Evolutionary conservation across 768 basidiomycete genomes (phyloP), one percentile per base, ranked within the genome.

Genomic region (Tylopilus vinaceipallidus): DNA sequence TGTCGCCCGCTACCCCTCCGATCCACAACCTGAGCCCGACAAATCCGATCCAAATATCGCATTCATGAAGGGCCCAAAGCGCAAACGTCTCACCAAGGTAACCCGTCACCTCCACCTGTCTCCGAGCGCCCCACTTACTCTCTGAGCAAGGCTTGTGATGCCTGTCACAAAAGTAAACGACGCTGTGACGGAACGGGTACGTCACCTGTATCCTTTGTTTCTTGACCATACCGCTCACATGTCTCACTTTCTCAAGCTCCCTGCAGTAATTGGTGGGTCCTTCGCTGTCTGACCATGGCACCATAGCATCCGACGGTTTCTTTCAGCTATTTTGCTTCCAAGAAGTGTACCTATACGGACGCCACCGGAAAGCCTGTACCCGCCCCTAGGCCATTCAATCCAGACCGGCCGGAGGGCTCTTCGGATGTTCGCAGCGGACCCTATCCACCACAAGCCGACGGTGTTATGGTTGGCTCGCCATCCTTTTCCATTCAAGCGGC

Each of bases 121-220:
- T 42, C 47, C 33, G 35, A 26, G 13, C 45, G 22, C 10, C 34
- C 33, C 43, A 14, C 40, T 54, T 48, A 66, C 47, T 10, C 27
- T 41, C 42, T 41, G n/a, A 29, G n/a, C n/a, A 49, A 79, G 78
- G 78, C 89, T 42, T 91, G 89, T 68, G 86, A 89, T 67, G 84
- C 86, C 45, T 91, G 89, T 65, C 90, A 91, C 64, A 88, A 86
- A 67, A 84, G 82, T 70, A 91, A 91, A 64, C 81, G 89, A 22
- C 81, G 88, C 41, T 91, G 88, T 69, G 88, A 90, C 68, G 88
- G 88, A 27, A 88, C 85, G 53, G 83, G 86, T 85, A 53, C 50
- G 82, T 73, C 42, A 48, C 39, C 46, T 27, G 42, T 24, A 17
- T 39, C 34, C 27, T 39, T 44, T 20, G 33, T 49, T 16, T 51